Evolutionary conservation across 75 land plant genomes (phyloP), one percentile per base, ranked within the genome.

Genomic region (Selaginella tamariscina): DNA sequence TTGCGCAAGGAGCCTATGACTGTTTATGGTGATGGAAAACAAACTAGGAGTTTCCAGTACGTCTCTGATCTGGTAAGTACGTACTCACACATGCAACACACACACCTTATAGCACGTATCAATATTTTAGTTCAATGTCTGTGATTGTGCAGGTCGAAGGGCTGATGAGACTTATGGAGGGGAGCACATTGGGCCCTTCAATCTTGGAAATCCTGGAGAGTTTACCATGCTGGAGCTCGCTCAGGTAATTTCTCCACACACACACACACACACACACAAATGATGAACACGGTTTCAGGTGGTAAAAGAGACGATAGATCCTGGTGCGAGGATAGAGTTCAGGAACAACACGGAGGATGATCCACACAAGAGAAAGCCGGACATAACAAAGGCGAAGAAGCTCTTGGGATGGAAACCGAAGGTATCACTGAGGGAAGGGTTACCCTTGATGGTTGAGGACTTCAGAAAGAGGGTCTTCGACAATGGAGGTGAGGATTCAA

Each of bases 101-200:
- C 11, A 65, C 23, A 20, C 1, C 24, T 1, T 65, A 30, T 24
- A 23, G 22, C 24, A 18, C 18, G 15, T 67, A 49, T 26, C 69
- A 44, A 1, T 67, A 1, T 24, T 67, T 67, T 67, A 29, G 56
- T 33, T 5, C 27, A 11, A 67, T 33, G 27, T 22, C 49, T 5
- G 8, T 59, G 2, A 23, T 33, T 18, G 59, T 60, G 56, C 31
- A 88, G 91, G 92, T 88, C 44, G 83, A 85, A 55, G 93, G 93
- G 27, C 75, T 88, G n/a, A 80, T 83, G 68, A 72, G 83, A n/a
- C 68, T 88, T 5, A 88, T 88, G 93, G 93, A 88, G 71, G 83
- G 88, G 93, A 88, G 65, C 93, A 88, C 59, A 74, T 88, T 18
- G 93, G 93, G 2, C 93, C 93, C 8, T 88, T 88, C 79, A 88